These are phyloP conservation scores for Aplosporella prunicola DNA, from an alignment of 2,329 filamentous ascomycete genomes.

Conservation along the genomic window DNA sequence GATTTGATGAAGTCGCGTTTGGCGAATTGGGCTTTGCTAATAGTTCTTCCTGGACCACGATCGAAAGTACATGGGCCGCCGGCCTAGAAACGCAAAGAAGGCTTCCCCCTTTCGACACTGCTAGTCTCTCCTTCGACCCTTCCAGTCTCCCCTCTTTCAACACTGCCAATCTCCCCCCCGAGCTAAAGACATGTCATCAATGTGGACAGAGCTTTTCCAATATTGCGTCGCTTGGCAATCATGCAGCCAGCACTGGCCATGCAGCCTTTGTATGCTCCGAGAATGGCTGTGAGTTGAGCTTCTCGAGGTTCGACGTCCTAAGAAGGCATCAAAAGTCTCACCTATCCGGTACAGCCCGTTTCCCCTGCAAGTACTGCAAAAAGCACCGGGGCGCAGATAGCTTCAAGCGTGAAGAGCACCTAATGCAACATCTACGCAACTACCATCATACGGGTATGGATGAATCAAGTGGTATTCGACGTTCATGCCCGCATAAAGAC, in stretches of 20 bases:
- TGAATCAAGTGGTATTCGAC: conserved; percentile 13
- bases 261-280: conserved; percentile 10
- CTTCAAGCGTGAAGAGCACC: conserved; percentile 31
- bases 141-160: no score
- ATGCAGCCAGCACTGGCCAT: conserved; percentile 12
- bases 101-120: no score
- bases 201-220: conserved; percentile 2
- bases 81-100: no score
- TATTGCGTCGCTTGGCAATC: neutral
- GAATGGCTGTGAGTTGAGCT: conserved; percentile 10
- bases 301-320: conserved; percentile 12
- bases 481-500: conserved; percentile 15
- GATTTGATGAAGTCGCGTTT: no score
- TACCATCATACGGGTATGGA: conserved; percentile 28
- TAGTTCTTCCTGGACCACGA: no score
- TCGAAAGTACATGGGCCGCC: no score
- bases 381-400: conserved; percentile 23
- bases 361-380: conserved; percentile 26
- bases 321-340: conserved; percentile 12
- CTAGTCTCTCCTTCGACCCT: no score
- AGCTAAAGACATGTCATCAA: conserved; percentile 8
- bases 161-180: no score
- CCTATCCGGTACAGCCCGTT: conserved; percentile 10
- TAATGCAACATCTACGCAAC: conserved; percentile 28
- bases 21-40: no score